Conservation (phyloP, 1,284 basidiomycete genomes). For the Rhodotorula sp. region DNA sequence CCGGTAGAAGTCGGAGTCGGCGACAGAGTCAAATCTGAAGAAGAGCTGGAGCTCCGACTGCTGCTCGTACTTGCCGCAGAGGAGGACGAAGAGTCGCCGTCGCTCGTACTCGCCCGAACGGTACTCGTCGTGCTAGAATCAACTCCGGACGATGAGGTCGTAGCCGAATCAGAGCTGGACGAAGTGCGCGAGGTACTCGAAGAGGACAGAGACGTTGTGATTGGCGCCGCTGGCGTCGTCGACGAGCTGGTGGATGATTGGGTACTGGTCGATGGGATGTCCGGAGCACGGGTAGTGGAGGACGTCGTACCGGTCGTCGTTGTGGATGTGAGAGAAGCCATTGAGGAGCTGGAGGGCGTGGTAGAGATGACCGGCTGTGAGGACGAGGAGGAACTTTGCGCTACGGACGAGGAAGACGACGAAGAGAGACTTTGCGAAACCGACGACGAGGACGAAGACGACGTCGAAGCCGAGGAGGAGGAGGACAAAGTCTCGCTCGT, state of each 20-base stretch:
- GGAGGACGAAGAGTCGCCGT: not conserved
- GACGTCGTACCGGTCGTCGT: not conserved
- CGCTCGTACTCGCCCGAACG: not conserved
- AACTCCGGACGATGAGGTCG: not conserved
- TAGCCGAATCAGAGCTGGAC: not conserved
- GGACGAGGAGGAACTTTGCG: too few relatives aligned
- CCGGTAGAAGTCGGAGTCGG: not conserved
- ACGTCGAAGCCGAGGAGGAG: not conserved
- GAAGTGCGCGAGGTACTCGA: not conserved
- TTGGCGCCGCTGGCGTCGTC: not conserved
- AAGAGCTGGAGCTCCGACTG: not conserved
- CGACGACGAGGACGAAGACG: not conserved
- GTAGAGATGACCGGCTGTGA: too few relatives aligned
- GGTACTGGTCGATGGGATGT: not conserved
- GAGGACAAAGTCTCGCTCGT: not conserved
- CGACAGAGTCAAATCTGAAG: not conserved
- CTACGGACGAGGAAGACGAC: too few relatives aligned
- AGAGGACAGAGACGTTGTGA: not conserved
- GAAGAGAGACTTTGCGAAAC: not conserved
- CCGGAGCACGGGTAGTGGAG: not conserved
- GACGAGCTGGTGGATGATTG: not conserved
- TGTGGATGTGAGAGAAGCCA: not conserved
- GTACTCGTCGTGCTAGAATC: not conserved
- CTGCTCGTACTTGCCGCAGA: not conserved
- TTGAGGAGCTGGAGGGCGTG: not conserved